phyloP scores from a whole-genome alignment of 805 yeast species.

The Ogataea kodamae region DNA sequence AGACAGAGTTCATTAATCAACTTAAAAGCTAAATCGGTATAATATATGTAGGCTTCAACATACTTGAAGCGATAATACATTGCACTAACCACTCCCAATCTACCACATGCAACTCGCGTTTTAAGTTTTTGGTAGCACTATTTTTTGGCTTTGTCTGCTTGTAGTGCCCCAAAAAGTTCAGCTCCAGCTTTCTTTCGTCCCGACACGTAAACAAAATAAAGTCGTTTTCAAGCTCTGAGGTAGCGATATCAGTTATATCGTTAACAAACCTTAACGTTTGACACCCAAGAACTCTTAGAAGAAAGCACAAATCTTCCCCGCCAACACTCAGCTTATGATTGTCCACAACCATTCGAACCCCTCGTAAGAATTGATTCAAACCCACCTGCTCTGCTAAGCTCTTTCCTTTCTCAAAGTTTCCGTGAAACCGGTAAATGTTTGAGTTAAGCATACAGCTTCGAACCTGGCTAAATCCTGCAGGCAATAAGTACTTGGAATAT shows the following conservation, averaged over 20 bases:
- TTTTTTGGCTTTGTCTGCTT: constrained; percentile 6
- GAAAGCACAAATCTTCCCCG: constrained; percentile 9
- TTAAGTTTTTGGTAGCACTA: constrained; percentile 1
- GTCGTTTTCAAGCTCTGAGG: constrained; percentile 2
- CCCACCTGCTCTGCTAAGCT: constrained; percentile 40
- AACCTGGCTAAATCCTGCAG: constrained; percentile 62
- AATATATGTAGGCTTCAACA: constrained; percentile 19
- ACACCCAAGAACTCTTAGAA: constrained; percentile 15
- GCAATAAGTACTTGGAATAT: constrained; percentile 58
- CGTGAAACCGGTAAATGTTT: constrained; percentile 43
- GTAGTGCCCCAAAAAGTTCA: constrained; percentile 12
- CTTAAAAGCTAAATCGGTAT: too few relatives aligned
- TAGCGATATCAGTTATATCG: constrained; percentile 5
- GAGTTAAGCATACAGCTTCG: constrained; percentile 40
- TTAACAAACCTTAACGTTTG: constrained; percentile 3
- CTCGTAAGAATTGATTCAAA: constrained; percentile 38
- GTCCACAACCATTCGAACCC: constrained; percentile 36
- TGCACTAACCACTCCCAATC: constrained; percentile 71
- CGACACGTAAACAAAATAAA: too few relatives aligned
- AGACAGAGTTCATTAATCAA: too few relatives aligned
- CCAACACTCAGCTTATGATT: constrained; percentile 6
- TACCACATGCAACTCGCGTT: constrained; percentile 26
- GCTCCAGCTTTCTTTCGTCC: constrained; percentile 3
- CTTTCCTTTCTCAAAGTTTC: constrained; percentile 33
- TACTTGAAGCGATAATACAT: constrained; percentile 40